Conservation (phyloP, 2,329 filamentous ascomycete species). For the Talaromyces piceae region DNA sequence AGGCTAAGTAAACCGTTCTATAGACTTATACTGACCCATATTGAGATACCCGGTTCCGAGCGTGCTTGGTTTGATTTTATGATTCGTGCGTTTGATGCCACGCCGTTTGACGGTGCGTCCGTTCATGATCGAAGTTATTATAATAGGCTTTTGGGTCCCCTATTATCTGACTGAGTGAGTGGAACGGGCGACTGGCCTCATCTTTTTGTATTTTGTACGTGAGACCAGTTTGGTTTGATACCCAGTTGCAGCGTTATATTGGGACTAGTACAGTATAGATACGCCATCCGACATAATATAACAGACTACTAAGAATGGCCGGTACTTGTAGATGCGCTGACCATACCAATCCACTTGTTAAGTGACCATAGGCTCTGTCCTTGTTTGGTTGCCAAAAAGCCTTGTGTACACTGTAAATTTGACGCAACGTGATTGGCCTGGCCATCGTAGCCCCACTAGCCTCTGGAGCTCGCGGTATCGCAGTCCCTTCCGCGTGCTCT, state of each 20-base stretch:
- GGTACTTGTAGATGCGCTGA: not conserved
- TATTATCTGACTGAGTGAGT: conserved; percentile 3
- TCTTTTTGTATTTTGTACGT: conserved; percentile 1
- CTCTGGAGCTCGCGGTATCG: too few species aligned
- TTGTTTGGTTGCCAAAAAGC: too few species aligned
- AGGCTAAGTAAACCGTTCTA: conserved; percentile 8
- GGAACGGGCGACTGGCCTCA: conserved; percentile 1
- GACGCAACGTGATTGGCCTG: not conserved
- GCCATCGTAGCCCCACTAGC: not conserved
- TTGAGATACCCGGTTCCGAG: conserved; percentile 13
- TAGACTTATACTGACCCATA: conserved; percentile 8
- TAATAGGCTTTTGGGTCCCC: not conserved
- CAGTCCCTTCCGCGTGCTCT: too few species aligned
- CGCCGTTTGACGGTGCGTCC: not conserved
- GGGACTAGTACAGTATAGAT: conserved; percentile 1
- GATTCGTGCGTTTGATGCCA: not conserved
- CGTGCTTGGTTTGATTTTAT: conserved; percentile 8
- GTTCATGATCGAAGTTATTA: not conserved
- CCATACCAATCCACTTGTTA: not conserved
- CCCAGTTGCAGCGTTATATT: conserved; percentile 14
- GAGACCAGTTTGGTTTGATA: conserved; percentile 15
- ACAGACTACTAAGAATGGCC: not conserved
- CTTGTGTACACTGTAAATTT: too few species aligned
- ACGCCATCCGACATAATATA: not conserved
- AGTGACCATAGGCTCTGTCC: too few species aligned